Conservation (phyloP, 2,329 filamentous ascomycete genomes). For the Didymella pomorum region DNA sequence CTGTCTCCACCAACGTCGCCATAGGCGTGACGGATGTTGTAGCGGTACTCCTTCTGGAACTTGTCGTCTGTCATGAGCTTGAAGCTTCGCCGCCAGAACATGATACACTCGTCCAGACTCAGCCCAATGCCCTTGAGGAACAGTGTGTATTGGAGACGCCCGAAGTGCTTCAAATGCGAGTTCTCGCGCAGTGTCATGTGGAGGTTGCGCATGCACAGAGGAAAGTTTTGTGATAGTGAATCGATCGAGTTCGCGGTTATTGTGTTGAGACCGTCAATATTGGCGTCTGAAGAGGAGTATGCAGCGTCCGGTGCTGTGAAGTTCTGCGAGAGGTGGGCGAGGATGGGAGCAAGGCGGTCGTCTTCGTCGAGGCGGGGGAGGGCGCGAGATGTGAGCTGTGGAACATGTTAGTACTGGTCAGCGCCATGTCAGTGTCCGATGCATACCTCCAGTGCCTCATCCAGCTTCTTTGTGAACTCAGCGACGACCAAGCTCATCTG, state of each 20-base stretch:
- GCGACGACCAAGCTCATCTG: conserved; percentile 88
- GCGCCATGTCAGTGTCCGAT: background rate
- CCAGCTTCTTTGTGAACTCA: conserved; percentile 82
- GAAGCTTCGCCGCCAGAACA: conserved; percentile 92
- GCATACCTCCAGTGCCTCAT: conserved; percentile 80
- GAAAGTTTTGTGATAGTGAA: conserved; percentile 78
- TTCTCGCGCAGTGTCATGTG: conserved; percentile 87
- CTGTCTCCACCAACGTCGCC: conserved; percentile 94
- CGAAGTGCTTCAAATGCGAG: conserved; percentile 90
- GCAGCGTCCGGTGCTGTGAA: conserved; percentile 90
- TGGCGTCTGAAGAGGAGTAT: conserved; percentile 73
- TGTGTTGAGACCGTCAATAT: conserved; percentile 77
- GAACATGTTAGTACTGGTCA: conserved; percentile 9
- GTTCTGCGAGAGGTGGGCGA: conserved; percentile 88
- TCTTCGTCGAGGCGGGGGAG: conserved; percentile 95
- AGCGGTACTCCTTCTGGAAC: conserved; percentile 97
- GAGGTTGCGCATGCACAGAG: conserved; percentile 91
- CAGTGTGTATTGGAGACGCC: conserved; percentile 90
- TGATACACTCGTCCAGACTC: conserved; percentile 85
- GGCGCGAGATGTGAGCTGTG: conserved; percentile 83
- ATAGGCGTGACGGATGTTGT: conserved; percentile 95
- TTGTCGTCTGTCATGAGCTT: conserved; percentile 87
- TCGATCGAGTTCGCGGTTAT: conserved; percentile 72
- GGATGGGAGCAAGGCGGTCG: conserved; percentile 80
- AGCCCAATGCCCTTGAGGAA: conserved; percentile 97